Base-by-base conservation (phyloP, 1,139 yeast genomes). In the Debaryomyces fabryi region DNA sequence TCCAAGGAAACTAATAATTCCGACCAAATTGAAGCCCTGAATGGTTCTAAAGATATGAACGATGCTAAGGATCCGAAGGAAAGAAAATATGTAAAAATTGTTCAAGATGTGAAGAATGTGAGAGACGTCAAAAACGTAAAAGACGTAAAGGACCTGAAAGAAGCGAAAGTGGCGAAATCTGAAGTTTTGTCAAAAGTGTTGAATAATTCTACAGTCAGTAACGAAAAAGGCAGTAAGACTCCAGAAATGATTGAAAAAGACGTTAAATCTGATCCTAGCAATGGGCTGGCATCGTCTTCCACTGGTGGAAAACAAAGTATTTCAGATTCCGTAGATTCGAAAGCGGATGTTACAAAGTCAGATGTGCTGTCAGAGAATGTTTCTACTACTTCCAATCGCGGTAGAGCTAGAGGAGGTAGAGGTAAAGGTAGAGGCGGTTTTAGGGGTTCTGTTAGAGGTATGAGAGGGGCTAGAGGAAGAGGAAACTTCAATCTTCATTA, bases 401-500 rank as follows among this genome's bases (percentile, higher is more conserved):
- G 53, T 9, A 42, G 49, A 29, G 45, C 47, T 16, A 47, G 51
- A 41, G 51, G 54, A 13, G 46, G 56, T 4, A 48, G 58, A 29
- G 55, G 63, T 7, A 56, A 58, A 38, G 54, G 58, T 9, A 47
- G 65, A 38, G 57, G 59, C 18, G 56, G 66, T 50, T 63, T 52
- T 4, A 46, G 56, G 10, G 45, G 47, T 12, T 40, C 54, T 34
- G 54, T 52, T 21, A 44, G 55, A 24, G 46, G 45, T 25, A n/a
- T 29, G 6, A 41, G 51, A 25, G 47, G 49, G 6, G 29, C 30
- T 23, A 34, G 44, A 8, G 49, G 47, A 35, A 37, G 39, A 16
- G 47, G 50, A n/a, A 51, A 54, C 39, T 58, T 52, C 46, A 67
- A 66, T 48, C 64, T 64, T 41, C 68, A 58, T 45, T 68, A 69